Conservation (phyloP, 148 eudicot genomes). For the Tetragonia tetragonoides region DNA sequence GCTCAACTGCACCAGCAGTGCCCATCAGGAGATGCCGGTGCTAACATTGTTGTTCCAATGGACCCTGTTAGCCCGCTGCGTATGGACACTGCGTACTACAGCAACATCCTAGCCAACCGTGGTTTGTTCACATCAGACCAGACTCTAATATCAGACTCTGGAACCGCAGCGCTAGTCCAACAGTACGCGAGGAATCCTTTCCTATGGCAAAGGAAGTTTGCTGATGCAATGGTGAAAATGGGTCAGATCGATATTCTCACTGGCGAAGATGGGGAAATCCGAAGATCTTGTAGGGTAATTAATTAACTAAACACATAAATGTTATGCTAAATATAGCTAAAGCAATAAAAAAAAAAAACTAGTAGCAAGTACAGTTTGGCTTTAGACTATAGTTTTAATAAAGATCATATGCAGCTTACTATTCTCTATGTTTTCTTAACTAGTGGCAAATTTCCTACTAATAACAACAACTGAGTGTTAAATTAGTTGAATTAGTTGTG, state of each 20-base stretch:
- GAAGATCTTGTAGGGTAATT: constrained; percentile 56
- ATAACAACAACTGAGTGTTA: not conserved
- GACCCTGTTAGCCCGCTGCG: constrained; percentile 47
- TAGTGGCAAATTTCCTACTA: not conserved
- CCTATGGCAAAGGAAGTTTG: constrained; percentile 58
- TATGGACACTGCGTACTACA: constrained; percentile 53
- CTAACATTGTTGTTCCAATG: constrained; percentile 63
- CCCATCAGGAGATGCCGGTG: constrained; percentile 41
- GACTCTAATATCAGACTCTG: constrained; percentile 37
- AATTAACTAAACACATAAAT: constrained; percentile 22
- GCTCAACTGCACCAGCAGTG: constrained; percentile 50
- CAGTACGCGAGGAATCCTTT: constrained; percentile 42
- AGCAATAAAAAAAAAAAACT: no score
- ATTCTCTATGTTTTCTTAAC: not conserved
- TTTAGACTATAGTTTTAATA: constrained; percentile 8
- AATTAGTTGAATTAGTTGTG: no score
- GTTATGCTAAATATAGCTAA: no score
- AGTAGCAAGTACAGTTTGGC: constrained; percentile 8
- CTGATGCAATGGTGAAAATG: constrained; percentile 77
- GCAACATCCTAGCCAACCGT: constrained; percentile 41
- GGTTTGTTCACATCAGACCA: constrained; percentile 80
- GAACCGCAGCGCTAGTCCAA: constrained; percentile 40
- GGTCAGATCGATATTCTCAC: constrained; percentile 63
- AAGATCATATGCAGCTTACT: constrained; percentile 9
- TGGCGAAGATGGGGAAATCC: constrained; percentile 60